Percentiles rank a stretch among this genome's conserved stretches.
Conservation (phyloP, 2,329 filamentous ascomycete genomes). For the Ophiosphaerella herpotricha region DNA sequence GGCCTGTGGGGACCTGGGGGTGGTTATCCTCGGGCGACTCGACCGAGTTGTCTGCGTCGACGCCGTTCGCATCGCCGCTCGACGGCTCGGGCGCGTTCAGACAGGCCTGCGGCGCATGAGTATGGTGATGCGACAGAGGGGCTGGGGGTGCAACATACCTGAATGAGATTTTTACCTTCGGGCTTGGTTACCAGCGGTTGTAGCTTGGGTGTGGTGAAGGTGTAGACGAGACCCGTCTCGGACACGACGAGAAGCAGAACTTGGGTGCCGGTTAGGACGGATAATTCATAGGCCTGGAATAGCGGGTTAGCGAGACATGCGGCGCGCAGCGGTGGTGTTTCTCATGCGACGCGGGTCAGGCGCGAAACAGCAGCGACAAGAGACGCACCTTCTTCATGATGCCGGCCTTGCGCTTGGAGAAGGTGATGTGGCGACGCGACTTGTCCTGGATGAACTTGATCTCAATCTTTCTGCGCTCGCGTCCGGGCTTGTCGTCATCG, state of each 20-base stretch:
- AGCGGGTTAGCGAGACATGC: constrained; percentile 5
- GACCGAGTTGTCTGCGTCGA: constrained; percentile 60
- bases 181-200: constrained; percentile 98
- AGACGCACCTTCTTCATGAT: constrained; percentile 98
- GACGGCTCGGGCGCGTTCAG: constrained; percentile 93
- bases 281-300: constrained; percentile 88
- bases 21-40: constrained; percentile 92
- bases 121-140: constrained; percentile 13
- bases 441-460: constrained; percentile 99
- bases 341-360: constrained; percentile 35
- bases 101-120: constrained; percentile 74
- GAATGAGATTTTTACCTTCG: constrained; percentile 98
- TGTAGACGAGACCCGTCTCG: constrained; percentile 96
- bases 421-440: constrained; percentile 98
- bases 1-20: constrained; percentile 74
- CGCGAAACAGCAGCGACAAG: constrained; percentile 13
- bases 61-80: constrained; percentile 70
- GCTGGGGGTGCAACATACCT: constrained; percentile 64
- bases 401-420: constrained; percentile 98
- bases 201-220: constrained; percentile 97
- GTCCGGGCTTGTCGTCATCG: constrained; percentile 95
- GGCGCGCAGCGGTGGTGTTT: constrained; percentile 11
- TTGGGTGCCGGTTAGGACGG: constrained; percentile 96
- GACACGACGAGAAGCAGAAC: constrained; percentile 95
- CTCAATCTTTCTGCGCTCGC: constrained; percentile 98